A percentile compares a stretch with the other conserved stretches of the same genome.
Evolutionary conservation across 2,329 filamentous ascomycete species (phyloP).

Genomic region (Fusarium mexicanum): DNA sequence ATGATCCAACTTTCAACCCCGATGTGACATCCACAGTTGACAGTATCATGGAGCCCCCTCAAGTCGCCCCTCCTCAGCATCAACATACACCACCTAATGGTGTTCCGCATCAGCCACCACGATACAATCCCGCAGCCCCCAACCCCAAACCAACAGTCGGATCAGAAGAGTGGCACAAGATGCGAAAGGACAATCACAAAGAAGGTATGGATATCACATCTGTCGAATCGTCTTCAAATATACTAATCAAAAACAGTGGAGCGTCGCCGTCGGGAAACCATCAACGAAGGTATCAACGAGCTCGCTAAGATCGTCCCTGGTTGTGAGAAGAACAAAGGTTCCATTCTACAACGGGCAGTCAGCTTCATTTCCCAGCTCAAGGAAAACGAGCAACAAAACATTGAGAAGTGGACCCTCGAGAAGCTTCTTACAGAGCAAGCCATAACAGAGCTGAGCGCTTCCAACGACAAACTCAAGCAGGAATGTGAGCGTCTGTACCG

Average conservation of each 20-base stretch:
- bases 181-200: slow-evolving; percentile 98
- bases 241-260: slow-evolving; percentile 72
- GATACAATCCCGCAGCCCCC: slow-evolving; percentile 52
- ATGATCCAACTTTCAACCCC: slow-evolving; percentile 47
- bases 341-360: slow-evolving; percentile 91
- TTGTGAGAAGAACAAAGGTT: slow-evolving; percentile 99
- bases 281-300: slow-evolving; percentile 99
- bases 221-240: neutral
- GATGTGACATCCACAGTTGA: slow-evolving; percentile 48
- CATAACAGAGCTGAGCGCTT: slow-evolving; percentile 85
- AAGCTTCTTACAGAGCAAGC: slow-evolving; percentile 91
- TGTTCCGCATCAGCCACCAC: slow-evolving; percentile 45
- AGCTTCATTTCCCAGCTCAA: slow-evolving; percentile 95
- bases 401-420: slow-evolving; percentile 92
- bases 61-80: slow-evolving; percentile 38
- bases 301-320: slow-evolving; percentile 96
- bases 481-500: slow-evolving; percentile 82
- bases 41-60: slow-evolving; percentile 43
- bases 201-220: slow-evolving; percentile 75
- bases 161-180: slow-evolving; percentile 97
- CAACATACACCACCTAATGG: slow-evolving; percentile 54
- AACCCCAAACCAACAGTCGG: slow-evolving; percentile 86
- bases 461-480: slow-evolving; percentile 85
- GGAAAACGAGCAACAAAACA: slow-evolving; percentile 92
- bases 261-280: slow-evolving; percentile 93